These are phyloP conservation scores for Pythium coloratum DNA, from an alignment of 352 stramenopile genomes.

Conservation along the genomic window DNA sequence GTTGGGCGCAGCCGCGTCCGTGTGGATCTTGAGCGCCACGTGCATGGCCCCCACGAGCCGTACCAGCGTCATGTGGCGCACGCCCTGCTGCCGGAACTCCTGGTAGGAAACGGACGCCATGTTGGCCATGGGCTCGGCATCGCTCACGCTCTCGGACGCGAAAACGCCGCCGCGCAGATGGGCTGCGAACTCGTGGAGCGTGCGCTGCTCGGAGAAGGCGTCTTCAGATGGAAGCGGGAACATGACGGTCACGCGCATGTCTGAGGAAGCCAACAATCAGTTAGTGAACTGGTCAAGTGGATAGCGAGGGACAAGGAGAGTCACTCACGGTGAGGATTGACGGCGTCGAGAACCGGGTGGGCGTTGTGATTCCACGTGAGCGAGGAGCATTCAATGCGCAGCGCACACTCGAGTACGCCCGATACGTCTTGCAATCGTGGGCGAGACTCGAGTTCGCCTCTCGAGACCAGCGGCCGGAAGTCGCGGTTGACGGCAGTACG, in stretches of 20 bases:
- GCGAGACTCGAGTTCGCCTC: constrained; percentile 40
- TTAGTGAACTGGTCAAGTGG: neutral
- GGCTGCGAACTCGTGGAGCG: constrained; percentile 75
- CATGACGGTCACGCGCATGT: constrained; percentile 52
- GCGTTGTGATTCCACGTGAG: constrained; percentile 50
- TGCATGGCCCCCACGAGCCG: constrained; percentile 62
- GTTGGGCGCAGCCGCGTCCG: constrained; percentile 32
- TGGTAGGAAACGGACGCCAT: constrained; percentile 19
- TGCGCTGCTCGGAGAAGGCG: constrained; percentile 82
- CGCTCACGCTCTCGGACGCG: constrained; percentile 13
- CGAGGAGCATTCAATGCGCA: constrained; percentile 50
- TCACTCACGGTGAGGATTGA: constrained; percentile 27
- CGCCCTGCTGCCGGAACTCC: constrained; percentile 28
- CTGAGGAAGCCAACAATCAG: constrained; percentile 7
- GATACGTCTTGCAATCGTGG: constrained; percentile 63
- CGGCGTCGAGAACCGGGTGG: constrained; percentile 23
- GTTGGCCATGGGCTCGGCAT: constrained; percentile 27
- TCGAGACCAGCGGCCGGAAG: constrained; percentile 49
- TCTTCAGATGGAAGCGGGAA: constrained; percentile 83
- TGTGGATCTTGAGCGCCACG: constrained; percentile 71
- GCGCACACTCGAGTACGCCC: constrained; percentile 56
- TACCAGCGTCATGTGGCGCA: constrained; percentile 59
- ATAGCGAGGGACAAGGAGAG: constrained; percentile 4
- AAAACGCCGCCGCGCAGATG: constrained; percentile 63
- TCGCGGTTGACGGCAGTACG: constrained; percentile 64